Conservation (phyloP, 2,329 filamentous ascomycete genomes). For the Niveomyces coronatus region DNA sequence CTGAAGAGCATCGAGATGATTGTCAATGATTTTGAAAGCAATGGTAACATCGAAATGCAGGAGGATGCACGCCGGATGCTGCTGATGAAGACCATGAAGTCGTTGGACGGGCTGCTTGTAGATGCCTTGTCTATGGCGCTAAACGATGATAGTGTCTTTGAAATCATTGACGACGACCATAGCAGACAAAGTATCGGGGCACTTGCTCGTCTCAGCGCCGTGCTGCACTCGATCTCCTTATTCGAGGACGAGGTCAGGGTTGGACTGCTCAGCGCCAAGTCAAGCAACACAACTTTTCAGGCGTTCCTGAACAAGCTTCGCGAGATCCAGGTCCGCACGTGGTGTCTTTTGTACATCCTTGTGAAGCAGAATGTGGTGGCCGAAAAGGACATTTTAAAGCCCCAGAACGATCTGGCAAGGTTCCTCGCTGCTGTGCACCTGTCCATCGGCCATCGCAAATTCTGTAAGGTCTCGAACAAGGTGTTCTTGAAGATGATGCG, state of each 20-base stretch:
- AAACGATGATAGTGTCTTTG: constrained; percentile 60
- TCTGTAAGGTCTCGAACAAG: constrained; percentile 77
- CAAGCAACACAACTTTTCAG: constrained; percentile 45
- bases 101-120: constrained; percentile 65
- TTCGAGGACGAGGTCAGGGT: constrained; percentile 80
- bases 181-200: constrained; percentile 62
- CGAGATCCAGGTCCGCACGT: constrained; percentile 78
- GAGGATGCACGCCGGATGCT: constrained; percentile 56
- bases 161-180: constrained; percentile 74
- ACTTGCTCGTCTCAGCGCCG: constrained; percentile 58
- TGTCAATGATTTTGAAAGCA: constrained; percentile 48
- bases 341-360: constrained; percentile 78
- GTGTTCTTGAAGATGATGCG: constrained; percentile 85
- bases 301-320: constrained; percentile 56
- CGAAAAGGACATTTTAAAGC: constrained; percentile 49
- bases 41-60: constrained; percentile 51
- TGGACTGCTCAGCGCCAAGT: constrained; percentile 54
- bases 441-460: constrained; percentile 71
- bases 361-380: constrained; percentile 70
- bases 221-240: constrained; percentile 70
- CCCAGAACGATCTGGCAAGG: constrained; percentile 64
- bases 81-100: constrained; percentile 67
- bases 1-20: constrained; percentile 80
- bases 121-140: constrained; percentile 60
- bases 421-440: constrained; percentile 76